phyloP scores from a whole-genome alignment of 208 protist genomes.

The Crithidia brevicula region DNA sequence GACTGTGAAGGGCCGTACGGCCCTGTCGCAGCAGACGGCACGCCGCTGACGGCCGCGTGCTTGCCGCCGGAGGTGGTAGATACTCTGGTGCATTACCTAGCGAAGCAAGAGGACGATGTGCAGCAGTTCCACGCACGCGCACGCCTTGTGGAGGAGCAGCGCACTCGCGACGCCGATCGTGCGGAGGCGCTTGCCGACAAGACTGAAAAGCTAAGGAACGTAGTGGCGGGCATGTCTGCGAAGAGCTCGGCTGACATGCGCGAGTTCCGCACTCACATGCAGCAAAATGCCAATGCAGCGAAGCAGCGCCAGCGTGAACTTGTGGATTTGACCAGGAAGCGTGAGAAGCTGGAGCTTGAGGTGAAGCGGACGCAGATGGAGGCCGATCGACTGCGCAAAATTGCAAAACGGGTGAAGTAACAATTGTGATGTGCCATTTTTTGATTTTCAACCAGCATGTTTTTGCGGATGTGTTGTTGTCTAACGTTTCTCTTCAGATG shows the following conservation, averaged over 20 bases:
- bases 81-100: slow-evolving; percentile 37
- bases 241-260: slow-evolving; percentile 59
- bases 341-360: slow-evolving; percentile 71
- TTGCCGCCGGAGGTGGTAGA: slow-evolving; percentile 44
- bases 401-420: slow-evolving; percentile 63
- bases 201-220: slow-evolving; percentile 39
- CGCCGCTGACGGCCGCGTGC: slow-evolving; percentile 1
- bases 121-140: slow-evolving; percentile 13
- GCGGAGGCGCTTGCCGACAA: slow-evolving; percentile 44
- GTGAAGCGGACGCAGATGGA: slow-evolving; percentile 67
- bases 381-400: slow-evolving; percentile 65
- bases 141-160: slow-evolving; percentile 23
- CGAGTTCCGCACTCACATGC: slow-evolving; percentile 43
- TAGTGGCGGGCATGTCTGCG: slow-evolving; percentile 50
- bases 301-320: slow-evolving; percentile 62
- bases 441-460: not conserved
- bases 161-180: slow-evolving; percentile 15
- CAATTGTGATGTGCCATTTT: not conserved
- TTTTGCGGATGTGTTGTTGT: no score
- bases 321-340: slow-evolving; percentile 59
- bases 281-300: slow-evolving; percentile 37
- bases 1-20: not conserved
- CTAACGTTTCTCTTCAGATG: no score
- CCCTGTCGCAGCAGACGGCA: not conserved
- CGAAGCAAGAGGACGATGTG: slow-evolving; percentile 33